Conservation (phyloP, 2,329 filamentous ascomycete genomes). For the Elsinoe perseae region DNA sequence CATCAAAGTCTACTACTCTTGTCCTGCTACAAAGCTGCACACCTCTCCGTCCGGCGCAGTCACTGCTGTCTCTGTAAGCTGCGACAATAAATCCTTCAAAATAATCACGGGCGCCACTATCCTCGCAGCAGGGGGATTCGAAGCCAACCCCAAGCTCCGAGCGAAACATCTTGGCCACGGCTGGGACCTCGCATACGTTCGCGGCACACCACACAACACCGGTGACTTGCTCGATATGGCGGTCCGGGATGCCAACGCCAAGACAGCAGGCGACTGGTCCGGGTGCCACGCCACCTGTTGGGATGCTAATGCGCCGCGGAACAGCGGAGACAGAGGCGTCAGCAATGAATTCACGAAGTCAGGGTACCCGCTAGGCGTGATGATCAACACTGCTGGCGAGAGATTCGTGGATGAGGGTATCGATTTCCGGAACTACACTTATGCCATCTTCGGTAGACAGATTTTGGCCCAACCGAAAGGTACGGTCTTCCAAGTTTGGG, state of each 20-base stretch:
- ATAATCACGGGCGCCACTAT: slow-evolving; percentile 37
- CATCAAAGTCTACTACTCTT: slow-evolving; percentile 42
- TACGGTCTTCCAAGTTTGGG: slow-evolving; percentile 59
- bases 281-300: slow-evolving; percentile 59
- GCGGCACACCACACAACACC: slow-evolving; percentile 58
- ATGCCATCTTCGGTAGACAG: slow-evolving; percentile 56
- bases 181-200: slow-evolving; percentile 56
- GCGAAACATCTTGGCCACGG: slow-evolving; percentile 49
- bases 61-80: slow-evolving; percentile 28
- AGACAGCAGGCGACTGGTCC: slow-evolving; percentile 48
- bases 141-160: slow-evolving; percentile 52
- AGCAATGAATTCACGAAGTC: slow-evolving; percentile 64
- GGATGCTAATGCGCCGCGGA: slow-evolving; percentile 53
- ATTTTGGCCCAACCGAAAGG: slow-evolving; percentile 53
- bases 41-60: slow-evolving; percentile 29
- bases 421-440: slow-evolving; percentile 60
- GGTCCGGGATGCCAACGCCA: slow-evolving; percentile 43
- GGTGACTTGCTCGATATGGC: slow-evolving; percentile 52
- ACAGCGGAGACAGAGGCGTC: slow-evolving; percentile 49
- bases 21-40: slow-evolving; percentile 38
- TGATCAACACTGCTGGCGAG: slow-evolving; percentile 52
- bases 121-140: slow-evolving; percentile 56
- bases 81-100: slow-evolving; percentile 22
- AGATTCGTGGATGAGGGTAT: slow-evolving; percentile 61
- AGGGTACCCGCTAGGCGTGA: slow-evolving; percentile 59